Conservation (phyloP, 345 rosid species). For the Aquilaria sinensis region DNA sequence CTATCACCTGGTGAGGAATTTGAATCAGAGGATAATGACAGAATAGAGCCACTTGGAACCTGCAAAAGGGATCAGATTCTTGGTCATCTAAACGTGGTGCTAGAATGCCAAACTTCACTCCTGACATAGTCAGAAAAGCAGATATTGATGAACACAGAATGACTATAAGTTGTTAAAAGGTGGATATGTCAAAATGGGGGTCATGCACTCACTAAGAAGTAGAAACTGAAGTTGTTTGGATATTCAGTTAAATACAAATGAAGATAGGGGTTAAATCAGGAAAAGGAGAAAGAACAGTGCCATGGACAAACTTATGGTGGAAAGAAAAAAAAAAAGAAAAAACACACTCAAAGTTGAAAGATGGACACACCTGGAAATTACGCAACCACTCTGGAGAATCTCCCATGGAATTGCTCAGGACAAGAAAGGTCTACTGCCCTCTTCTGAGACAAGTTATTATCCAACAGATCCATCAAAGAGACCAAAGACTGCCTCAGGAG, state of each 20-base stretch:
- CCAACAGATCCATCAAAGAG: too few species aligned
- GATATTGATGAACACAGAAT: neutral
- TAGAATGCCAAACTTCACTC: neutral
- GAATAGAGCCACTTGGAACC: constrained; percentile 46
- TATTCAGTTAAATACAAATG: neutral
- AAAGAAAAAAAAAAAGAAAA: too few species aligned
- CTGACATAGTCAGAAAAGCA: neutral
- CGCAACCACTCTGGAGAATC: constrained; percentile 85
- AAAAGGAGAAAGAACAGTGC: neutral
- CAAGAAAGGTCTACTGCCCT: too few species aligned
- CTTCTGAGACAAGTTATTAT: too few species aligned
- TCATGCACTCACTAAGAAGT: neutral
- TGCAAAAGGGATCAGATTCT: constrained; percentile 19
- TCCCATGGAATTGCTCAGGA: constrained; percentile 60
- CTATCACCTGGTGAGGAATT: constrained; percentile 35
- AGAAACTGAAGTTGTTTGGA: neutral
- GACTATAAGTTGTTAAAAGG: neutral
- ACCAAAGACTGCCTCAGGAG: too few species aligned
- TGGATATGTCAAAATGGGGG: neutral
- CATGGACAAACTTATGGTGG: too few species aligned
- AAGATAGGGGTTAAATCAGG: neutral
- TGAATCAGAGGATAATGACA: constrained; percentile 55
- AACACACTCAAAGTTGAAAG: neutral
- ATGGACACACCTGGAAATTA: constrained; percentile 42
- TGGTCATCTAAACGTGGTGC: neutral